phyloP scores from a whole-genome alignment of 31 red algal genomes.

The Porphyra umbilicalis region DNA sequence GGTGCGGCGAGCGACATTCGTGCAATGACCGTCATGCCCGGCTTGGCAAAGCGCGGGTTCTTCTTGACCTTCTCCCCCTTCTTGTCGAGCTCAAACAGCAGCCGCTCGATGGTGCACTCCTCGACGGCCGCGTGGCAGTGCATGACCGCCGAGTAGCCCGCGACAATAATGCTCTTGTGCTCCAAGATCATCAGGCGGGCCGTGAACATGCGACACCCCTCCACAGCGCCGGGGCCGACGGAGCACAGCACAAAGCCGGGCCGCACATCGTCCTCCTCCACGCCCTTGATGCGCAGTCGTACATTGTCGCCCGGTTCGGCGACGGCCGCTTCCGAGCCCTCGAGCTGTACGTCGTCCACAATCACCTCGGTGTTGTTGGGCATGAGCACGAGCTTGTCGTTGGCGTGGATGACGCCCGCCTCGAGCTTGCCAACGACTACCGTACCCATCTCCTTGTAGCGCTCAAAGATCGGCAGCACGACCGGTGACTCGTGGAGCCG shows the following conservation, averaged over 20 bases:
- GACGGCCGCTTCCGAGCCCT: slow-evolving; percentile 34
- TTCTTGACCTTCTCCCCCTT: slow-evolving; percentile 69
- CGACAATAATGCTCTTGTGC: slow-evolving; percentile 90
- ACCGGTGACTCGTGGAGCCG: slow-evolving; percentile 56
- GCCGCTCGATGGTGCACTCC: slow-evolving; percentile 59
- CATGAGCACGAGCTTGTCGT: slow-evolving; percentile 71
- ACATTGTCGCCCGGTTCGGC: slow-evolving; percentile 72
- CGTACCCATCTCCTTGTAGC: slow-evolving; percentile 94
- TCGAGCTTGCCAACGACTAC: slow-evolving; percentile 87
- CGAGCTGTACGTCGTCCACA: slow-evolving; percentile 70
- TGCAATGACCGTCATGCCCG: slow-evolving; percentile 70
- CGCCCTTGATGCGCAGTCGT: slow-evolving; percentile 66
- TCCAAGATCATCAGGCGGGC: slow-evolving; percentile 87
- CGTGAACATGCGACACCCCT: slow-evolving; percentile 56
- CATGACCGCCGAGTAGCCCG: slow-evolving; percentile 88
- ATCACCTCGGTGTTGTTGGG: slow-evolving; percentile 70
- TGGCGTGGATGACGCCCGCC: slow-evolving; percentile 63
- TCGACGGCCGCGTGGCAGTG: slow-evolving; percentile 86
- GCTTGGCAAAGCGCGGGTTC: slow-evolving; percentile 86
- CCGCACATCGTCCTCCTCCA: slow-evolving; percentile 81
- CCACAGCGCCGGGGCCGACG: slow-evolving; percentile 19
- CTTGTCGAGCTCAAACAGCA: slow-evolving; percentile 80
- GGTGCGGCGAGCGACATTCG: slow-evolving; percentile 46
- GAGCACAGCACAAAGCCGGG: slow-evolving; percentile 66
- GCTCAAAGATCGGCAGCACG: slow-evolving; percentile 75